phyloP scores from a whole-genome alignment of 2,329 filamentous ascomycete species.

The Aplosporella prunicola region DNA sequence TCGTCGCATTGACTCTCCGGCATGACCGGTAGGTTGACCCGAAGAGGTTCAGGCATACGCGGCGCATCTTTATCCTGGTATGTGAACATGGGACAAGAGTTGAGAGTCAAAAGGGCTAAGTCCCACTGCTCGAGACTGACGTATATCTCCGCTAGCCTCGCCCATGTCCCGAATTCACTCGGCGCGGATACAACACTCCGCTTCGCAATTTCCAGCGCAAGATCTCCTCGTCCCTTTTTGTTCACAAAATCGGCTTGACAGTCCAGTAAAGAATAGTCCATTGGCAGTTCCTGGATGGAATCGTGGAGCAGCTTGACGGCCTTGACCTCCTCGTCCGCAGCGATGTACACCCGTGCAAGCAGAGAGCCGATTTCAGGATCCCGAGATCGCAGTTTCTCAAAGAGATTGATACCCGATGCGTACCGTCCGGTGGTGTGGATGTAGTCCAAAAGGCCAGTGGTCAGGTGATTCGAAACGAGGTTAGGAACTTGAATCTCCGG shows the following conservation, averaged over 20 bases:
- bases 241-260: constrained; percentile 88
- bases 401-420: constrained; percentile 91
- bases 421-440: constrained; percentile 93
- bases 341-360: constrained; percentile 80
- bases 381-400: constrained; percentile 84
- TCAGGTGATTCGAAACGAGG: constrained; percentile 90
- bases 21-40: constrained; percentile 77
- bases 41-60: constrained; percentile 83
- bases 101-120: constrained; percentile 84
- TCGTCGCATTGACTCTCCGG: constrained; percentile 87
- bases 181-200: constrained; percentile 89
- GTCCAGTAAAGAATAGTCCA: constrained; percentile 96
- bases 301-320: constrained; percentile 82
- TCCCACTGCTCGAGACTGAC: constrained; percentile 94
- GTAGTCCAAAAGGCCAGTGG: constrained; percentile 86
- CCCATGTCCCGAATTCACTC: constrained; percentile 96
- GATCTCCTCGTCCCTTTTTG: constrained; percentile 74
- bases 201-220: constrained; percentile 89
- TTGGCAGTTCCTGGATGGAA: constrained; percentile 79
- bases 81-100: constrained; percentile 99
- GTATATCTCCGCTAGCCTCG: constrained; percentile 84
- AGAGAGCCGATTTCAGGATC: constrained; percentile 93
- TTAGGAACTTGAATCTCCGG: constrained; percentile 96
- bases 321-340: constrained; percentile 95
- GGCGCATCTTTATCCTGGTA: constrained; percentile 98